Percentiles rank a stretch among this genome's conserved stretches.
phyloP scores from a whole-genome alignment of 768 basidiomycete genomes.

The Suillus subluteus region DNA sequence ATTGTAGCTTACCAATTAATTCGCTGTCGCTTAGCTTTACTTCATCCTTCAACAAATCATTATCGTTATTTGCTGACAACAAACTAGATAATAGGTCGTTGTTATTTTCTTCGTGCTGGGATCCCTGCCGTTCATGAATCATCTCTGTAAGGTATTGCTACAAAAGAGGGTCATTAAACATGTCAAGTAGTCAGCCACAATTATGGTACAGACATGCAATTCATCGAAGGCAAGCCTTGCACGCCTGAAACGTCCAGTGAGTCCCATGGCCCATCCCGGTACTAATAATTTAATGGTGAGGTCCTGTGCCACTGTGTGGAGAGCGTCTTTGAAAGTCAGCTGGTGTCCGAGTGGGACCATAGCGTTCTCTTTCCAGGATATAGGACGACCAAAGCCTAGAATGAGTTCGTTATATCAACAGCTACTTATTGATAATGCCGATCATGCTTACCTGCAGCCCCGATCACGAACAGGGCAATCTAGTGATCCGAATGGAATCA shows the following conservation, averaged over 20 bases:
- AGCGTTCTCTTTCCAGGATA: slow-evolving; percentile 52
- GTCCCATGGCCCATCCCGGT: slow-evolving; percentile 43
- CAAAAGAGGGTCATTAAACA: background rate
- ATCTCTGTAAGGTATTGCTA: slow-evolving; percentile 56
- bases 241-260: slow-evolving; percentile 37
- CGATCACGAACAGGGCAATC: slow-evolving; percentile 60
- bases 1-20: slow-evolving; percentile 36
- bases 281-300: slow-evolving; percentile 42
- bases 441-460: slow-evolving; percentile 47
- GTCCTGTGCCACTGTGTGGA: slow-evolving; percentile 33
- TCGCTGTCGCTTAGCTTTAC: slow-evolving; percentile 47
- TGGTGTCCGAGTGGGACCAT: slow-evolving; percentile 45
- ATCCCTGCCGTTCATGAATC: slow-evolving; percentile 46
- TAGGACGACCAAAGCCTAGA: slow-evolving; percentile 53
- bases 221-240: slow-evolving; percentile 46
- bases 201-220: slow-evolving; percentile 36
- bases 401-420: background rate
- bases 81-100: slow-evolving; percentile 58
- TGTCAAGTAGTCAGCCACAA: background rate
- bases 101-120: slow-evolving; percentile 41
- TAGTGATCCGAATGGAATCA: slow-evolving; percentile 23
- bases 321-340: slow-evolving; percentile 44
- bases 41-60: slow-evolving; percentile 25
- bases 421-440: background rate
- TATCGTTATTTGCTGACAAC: slow-evolving; percentile 51